These are phyloP conservation scores for Picea abies DNA, from an alignment of 83 land plant species.

Conservation along the genomic window DNA sequence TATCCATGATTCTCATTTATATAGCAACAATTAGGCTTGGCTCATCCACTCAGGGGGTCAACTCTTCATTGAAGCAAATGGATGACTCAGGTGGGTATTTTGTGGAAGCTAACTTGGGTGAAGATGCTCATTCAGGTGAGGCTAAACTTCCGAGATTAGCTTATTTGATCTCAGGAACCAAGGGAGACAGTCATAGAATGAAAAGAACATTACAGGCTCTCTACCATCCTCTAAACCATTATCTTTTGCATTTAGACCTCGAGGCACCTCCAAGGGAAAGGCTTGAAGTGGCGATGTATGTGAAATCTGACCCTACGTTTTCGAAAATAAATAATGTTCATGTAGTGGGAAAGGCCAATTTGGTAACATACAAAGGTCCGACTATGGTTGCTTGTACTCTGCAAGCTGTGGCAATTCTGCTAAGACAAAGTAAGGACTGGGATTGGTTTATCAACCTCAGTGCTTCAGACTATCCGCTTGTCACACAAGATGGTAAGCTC, in stretches of 20 bases:
- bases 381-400: conserved; percentile 89
- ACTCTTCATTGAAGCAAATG: not conserved
- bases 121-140: not conserved
- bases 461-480: conserved; percentile 87
- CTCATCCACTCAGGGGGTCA: not conserved
- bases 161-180: conserved; percentile 74
- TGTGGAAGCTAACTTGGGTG: too few relatives aligned
- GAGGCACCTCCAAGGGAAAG: conserved; percentile 86
- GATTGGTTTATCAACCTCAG: conserved; percentile 88
- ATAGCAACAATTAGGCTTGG: conserved; percentile 8
- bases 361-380: conserved; percentile 84
- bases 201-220: conserved; percentile 76
- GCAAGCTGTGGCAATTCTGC: conserved; percentile 72
- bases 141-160: conserved; percentile 47
- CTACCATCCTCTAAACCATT: conserved; percentile 83
- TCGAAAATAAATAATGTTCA: conserved; percentile 69
- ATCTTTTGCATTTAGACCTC: conserved; percentile 75
- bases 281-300: conserved; percentile 57
- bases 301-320: conserved; percentile 62
- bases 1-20: conserved; percentile 9
- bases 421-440: conserved; percentile 69
- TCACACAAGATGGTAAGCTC: conserved; percentile 80
- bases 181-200: conserved; percentile 79
- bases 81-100: not conserved
- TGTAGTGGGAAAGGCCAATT: conserved; percentile 66